Base-by-base conservation (phyloP, 164 flowering plant species). In the Liriodendron chinense region DNA sequence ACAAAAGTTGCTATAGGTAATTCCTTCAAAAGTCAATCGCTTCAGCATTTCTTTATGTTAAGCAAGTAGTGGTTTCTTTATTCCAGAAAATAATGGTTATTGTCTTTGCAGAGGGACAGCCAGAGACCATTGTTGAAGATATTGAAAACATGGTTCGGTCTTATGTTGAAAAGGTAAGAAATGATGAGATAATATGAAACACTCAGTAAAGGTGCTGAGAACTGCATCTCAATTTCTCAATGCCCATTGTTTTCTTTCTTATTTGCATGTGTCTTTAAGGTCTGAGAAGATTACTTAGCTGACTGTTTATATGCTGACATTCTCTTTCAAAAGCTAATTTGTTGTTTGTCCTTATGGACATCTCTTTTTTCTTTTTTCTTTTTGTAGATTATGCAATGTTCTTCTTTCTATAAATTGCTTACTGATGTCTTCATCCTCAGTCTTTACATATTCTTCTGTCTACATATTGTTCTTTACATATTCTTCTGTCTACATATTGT, bases 1-100 rank as follows among this genome's bases (percentile, higher is more conserved):
- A 94, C 97, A 75, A 94, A 94, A 80, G 97, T 94, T 81, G 97
- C 97, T 65, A 82, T 86, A 71, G 96, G 98, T 93, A 87, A 70
- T 48, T 73, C 23, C 77, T 66, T 63, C 8, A 24, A 23, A 26
- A 65, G 12, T 50, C 53, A 69, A 59, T 53, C 61, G 26, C 10
- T 53, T 71, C 25, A n/a, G 9, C 48, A 34, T 70, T 25, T 43
- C 47, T n/a, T 66, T 43, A 69, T 48, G 9, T 16, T 74, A 7
- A 34, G 7, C 7, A 67, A 26, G 24, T 53, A 49, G 7, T 25
- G 28, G 1, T 68, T 61, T 78, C 8, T 70, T 57, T 47, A 12
- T 57, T 70, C 2, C 26, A 1, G n/a, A 28, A 28, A 74, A 2
- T 70, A 13, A 48, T 68, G 47, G 24, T 68, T 34, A 68, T 47